Conservation (phyloP, 1,284 basidiomycete species). For the Heimioporus punctisporus region DNA sequence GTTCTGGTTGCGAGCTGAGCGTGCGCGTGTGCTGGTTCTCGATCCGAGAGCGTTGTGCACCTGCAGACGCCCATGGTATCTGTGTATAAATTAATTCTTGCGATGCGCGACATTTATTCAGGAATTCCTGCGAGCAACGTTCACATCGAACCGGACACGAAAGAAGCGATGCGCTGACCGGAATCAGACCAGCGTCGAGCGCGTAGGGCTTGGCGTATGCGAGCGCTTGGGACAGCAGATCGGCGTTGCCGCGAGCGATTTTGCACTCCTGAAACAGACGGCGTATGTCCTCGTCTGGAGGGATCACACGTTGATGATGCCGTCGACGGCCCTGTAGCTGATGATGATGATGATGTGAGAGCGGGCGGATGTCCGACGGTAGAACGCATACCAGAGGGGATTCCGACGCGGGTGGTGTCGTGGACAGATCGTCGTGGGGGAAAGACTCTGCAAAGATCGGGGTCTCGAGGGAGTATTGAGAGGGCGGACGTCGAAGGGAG, state of each 20-base stretch:
- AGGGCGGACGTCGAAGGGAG: slow-evolving; percentile 23
- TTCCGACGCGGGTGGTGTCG: slow-evolving; percentile 20
- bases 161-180: slow-evolving; percentile 41
- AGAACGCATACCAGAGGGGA: slow-evolving; percentile 12
- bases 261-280: slow-evolving; percentile 79
- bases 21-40: slow-evolving; percentile 16
- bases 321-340: slow-evolving; percentile 16
- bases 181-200: slow-evolving; percentile 60
- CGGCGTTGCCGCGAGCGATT: slow-evolving; percentile 73
- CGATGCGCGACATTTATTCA: slow-evolving; percentile 66
- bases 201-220: slow-evolving; percentile 67
- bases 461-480: slow-evolving; percentile 31
- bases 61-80: slow-evolving; percentile 79
- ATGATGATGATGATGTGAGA: background rate
- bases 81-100: slow-evolving; percentile 76
- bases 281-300: slow-evolving; percentile 76
- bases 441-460: slow-evolving; percentile 26
- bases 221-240: slow-evolving; percentile 65
- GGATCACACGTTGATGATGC: slow-evolving; percentile 55
- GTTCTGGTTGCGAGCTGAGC: slow-evolving; percentile 19
- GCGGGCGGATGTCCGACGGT: no score
- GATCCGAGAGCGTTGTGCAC: slow-evolving; percentile 63
- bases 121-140: slow-evolving; percentile 60
- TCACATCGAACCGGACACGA: background rate
- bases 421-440: slow-evolving; percentile 23